Percentiles rank a stretch among this genome's conserved stretches.
phyloP scores from a whole-genome alignment of 192 early-diverging fungal genomes.

The Rhizoclosmatium sp. region DNA sequence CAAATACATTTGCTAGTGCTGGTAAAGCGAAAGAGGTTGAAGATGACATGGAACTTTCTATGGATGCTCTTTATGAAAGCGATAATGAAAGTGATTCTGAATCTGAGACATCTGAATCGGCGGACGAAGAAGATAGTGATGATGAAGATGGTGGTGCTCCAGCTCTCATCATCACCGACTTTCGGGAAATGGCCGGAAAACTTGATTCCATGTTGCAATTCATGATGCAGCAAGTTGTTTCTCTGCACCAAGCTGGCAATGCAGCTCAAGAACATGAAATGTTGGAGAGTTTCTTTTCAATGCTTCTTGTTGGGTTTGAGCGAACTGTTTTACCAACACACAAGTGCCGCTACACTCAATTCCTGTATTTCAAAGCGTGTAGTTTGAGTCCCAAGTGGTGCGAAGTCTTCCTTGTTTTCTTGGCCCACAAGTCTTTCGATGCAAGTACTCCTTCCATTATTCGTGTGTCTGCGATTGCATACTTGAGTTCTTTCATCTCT shows the following conservation, averaged over 20 bases:
- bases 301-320: slow-evolving; percentile 79
- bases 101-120: slow-evolving; percentile 31
- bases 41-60: slow-evolving; percentile 16
- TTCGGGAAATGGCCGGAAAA: slow-evolving; percentile 21
- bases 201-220: slow-evolving; percentile 70
- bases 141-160: slow-evolving; percentile 55
- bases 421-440: slow-evolving; percentile 67
- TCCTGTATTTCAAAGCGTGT: slow-evolving; percentile 85
- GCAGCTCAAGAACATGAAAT: background rate
- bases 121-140: slow-evolving; percentile 60
- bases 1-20: slow-evolving; percentile 7
- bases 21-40: background rate
- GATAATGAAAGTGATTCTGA: slow-evolving; percentile 31
- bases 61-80: slow-evolving; percentile 24
- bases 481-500: slow-evolving; percentile 87
- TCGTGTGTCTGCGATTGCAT: slow-evolving; percentile 80
- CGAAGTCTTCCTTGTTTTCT: slow-evolving; percentile 79
- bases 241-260: slow-evolving; percentile 49
- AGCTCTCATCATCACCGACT: slow-evolving; percentile 1
- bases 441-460: slow-evolving; percentile 68
- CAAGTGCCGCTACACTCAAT: slow-evolving; percentile 90
- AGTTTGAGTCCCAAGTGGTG: slow-evolving; percentile 70
- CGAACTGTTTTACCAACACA: slow-evolving; percentile 82
- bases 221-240: background rate
- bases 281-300: slow-evolving; percentile 65